A percentile compares a stretch with the other conserved stretches of the same genome.
These are phyloP conservation scores for Tilletia caries DNA, from an alignment of 1,284 basidiomycete species.

Conservation along the genomic window DNA sequence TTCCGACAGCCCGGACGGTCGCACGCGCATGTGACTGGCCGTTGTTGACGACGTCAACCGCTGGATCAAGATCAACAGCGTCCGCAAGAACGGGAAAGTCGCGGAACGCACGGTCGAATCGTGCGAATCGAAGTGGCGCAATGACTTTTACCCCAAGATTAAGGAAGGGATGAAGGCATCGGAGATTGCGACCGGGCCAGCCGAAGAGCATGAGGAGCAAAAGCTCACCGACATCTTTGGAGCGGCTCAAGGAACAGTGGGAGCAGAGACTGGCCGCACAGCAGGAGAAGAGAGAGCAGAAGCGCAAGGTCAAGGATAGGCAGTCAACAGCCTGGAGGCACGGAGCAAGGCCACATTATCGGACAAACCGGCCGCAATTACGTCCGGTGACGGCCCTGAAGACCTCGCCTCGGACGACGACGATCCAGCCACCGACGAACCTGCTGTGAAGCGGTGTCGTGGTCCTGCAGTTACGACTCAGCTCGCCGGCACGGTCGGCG, in stretches of 20 bases:
- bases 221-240: neutral
- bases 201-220: neutral
- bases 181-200: neutral
- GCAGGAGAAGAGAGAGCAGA: neutral
- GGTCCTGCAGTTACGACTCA: neutral
- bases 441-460: neutral
- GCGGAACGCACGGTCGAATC: neutral
- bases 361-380: too few species aligned
- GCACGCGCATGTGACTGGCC: neutral
- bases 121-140: neutral
- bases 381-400: too few species aligned
- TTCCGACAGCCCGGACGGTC: neutral
- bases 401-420: neutral
- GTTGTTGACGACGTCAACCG: neutral
- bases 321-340: neutral
- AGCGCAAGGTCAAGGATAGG: neutral
- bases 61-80: neutral
- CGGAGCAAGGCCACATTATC: neutral
- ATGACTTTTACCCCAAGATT: neutral
- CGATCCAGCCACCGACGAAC: neutral
- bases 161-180: neutral
- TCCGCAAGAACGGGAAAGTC: neutral
- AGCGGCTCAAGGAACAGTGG: neutral
- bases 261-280: neutral
- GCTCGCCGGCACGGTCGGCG: neutral